phyloP scores from a whole-genome alignment of 169 alveolate species.

The Eimeria tenella region DNA sequence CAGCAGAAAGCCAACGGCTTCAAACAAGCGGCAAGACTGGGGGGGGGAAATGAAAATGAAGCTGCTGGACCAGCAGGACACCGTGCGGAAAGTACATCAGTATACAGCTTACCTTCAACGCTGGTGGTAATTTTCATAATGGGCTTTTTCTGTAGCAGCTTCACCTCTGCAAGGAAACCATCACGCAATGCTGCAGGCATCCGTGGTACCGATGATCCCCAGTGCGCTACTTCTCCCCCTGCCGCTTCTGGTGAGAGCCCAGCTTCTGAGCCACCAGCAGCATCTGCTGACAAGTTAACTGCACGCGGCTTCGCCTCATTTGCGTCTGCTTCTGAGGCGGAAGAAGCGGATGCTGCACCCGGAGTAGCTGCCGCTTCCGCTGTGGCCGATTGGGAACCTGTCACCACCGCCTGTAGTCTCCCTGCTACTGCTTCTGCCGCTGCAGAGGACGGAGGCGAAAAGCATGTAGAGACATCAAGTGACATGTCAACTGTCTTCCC shows the following conservation, averaged over 20 bases:
- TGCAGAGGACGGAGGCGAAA: neutral
- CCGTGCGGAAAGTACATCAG: too few relatives aligned
- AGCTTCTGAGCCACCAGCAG: neutral
- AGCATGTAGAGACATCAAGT: too few relatives aligned
- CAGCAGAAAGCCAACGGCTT: neutral
- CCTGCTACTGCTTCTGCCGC: neutral
- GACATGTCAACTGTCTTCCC: neutral
- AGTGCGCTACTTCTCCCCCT: neutral
- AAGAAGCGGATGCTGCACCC: neutral
- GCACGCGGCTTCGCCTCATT: neutral
- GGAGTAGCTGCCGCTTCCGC: neutral
- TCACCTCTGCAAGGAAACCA: conserved; percentile 51
- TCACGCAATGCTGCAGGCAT: conserved; percentile 58
- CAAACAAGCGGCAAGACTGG: neutral
- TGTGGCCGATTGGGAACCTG: too few relatives aligned
- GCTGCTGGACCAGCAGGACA: neutral
- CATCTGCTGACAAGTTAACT: neutral
- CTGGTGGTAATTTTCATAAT: conserved; percentile 58
- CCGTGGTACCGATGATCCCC: conserved; percentile 61
- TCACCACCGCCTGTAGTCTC: too few relatives aligned
- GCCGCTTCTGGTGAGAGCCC: neutral
- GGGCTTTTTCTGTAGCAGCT: conserved; percentile 45
- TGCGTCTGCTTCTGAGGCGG: neutral
- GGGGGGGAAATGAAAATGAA: neutral
- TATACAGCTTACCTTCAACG: conserved; percentile 13